A percentile compares a stretch with the other conserved stretches of the same genome.
These are phyloP conservation scores for Cruciata laevipes DNA, from an alignment of 257 asterid genomes.

Conservation along the genomic window DNA sequence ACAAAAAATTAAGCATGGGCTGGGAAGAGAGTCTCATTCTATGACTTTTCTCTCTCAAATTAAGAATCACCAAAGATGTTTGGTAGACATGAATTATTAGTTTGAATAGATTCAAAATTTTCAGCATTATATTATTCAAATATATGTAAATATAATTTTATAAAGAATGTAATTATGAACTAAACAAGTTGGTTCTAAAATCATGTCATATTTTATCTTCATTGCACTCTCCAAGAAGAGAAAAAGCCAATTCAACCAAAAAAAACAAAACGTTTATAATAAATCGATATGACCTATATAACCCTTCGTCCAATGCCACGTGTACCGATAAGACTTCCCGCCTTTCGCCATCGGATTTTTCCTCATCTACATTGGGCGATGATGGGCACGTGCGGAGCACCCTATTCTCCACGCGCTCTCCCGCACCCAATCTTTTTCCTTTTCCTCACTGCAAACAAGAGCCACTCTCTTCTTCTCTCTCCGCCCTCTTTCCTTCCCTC, in stretches of 20 bases:
- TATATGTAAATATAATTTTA: no score
- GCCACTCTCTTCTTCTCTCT: conserved; percentile 5
- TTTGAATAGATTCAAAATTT: no score
- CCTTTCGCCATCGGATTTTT: not conserved
- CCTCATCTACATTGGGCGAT: conserved; percentile 7
- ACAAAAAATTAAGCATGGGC: no score
- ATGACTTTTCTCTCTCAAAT: no score
- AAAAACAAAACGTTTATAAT: not conserved
- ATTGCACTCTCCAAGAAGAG: conserved; percentile 6
- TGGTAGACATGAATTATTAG: no score
- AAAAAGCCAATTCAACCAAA: not conserved
- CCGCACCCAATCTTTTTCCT: conserved; percentile 22
- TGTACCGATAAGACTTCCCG: conserved; percentile 6
- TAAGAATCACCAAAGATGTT: no score
- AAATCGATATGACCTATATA: conserved; percentile 1
- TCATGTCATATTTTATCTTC: not conserved
- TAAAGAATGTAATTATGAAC: not conserved
- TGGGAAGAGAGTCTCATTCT: no score
- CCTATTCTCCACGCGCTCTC: conserved; percentile 6
- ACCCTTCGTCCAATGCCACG: not conserved
- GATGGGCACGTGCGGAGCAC: conserved; percentile 19
- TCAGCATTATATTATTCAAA: no score
- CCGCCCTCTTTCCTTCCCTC: not conserved
- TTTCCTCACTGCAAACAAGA: not conserved
- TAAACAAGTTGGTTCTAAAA: not conserved